Conservation (phyloP, 2,329 filamentous ascomycete species). For the Aspergillus oerlinghausenensis region DNA sequence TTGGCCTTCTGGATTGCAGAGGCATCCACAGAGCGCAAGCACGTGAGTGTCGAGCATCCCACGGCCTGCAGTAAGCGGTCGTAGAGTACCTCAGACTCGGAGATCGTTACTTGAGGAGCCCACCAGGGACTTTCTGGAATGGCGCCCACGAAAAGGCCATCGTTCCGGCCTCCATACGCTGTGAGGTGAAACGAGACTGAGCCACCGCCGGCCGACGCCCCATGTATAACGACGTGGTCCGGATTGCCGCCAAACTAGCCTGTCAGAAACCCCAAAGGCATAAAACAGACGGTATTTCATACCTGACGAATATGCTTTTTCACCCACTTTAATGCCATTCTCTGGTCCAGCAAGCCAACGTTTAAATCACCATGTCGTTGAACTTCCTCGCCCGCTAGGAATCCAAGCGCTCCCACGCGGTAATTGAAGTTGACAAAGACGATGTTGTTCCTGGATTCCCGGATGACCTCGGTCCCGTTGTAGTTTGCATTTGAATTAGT, state of each 20-base stretch:
- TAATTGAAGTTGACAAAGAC: constrained; percentile 70
- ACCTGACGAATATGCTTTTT: constrained; percentile 49
- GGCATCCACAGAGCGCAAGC: constrained; percentile 42
- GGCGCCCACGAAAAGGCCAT: constrained; percentile 45
- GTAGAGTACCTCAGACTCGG: constrained; percentile 46
- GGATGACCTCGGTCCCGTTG: constrained; percentile 55
- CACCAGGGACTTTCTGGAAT: constrained; percentile 49
- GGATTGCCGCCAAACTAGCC: constrained; percentile 57
- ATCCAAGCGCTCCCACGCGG: constrained; percentile 59
- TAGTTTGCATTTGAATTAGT: constrained; percentile 48
- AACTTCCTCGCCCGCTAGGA: constrained; percentile 56
- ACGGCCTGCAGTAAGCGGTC: constrained; percentile 42
- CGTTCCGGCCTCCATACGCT: constrained; percentile 48
- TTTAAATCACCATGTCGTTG: constrained; percentile 56
- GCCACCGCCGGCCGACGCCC: constrained; percentile 58
- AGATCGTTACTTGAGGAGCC: constrained; percentile 42
- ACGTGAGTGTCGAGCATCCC: constrained; percentile 42
- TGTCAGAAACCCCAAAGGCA: not conserved
- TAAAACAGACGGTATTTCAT: not conserved
- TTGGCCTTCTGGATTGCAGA: constrained; percentile 39
- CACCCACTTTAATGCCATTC: constrained; percentile 58
- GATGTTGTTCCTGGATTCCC: constrained; percentile 53
- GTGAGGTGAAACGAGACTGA: constrained; percentile 53
- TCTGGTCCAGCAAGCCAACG: constrained; percentile 60
- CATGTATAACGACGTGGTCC: constrained; percentile 56